Evolutionary conservation across 805 yeast genomes (phyloP).

Genomic region (Saccharomycopsis sp.): DNA sequence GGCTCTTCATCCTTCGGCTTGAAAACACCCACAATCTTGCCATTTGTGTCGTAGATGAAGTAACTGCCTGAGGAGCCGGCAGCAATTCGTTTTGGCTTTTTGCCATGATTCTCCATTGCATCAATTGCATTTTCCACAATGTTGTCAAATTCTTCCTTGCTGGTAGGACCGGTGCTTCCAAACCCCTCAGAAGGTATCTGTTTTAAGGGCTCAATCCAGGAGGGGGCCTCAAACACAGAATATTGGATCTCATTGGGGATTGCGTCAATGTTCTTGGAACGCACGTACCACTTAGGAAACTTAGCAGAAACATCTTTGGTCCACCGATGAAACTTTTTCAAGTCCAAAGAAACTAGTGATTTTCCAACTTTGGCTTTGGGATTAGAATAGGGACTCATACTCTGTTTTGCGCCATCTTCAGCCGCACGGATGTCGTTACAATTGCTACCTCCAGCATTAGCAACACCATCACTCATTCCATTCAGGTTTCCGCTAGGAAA

Average conservation of each 20-base stretch:
- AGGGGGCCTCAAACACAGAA: slow-evolving; percentile 44
- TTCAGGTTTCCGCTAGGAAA: neutral
- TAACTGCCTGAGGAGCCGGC: slow-evolving; percentile 70
- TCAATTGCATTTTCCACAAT: slow-evolving; percentile 38
- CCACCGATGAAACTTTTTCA: slow-evolving; percentile 22
- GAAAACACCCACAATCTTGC: slow-evolving; percentile 50
- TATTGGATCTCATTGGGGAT: slow-evolving; percentile 42
- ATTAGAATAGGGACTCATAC: neutral
- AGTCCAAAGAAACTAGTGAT: slow-evolving; percentile 4
- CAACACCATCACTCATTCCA: too few relatives aligned
- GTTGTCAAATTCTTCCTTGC: slow-evolving; percentile 30
- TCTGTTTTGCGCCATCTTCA: slow-evolving; percentile 15
- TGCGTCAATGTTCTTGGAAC: slow-evolving; percentile 18
- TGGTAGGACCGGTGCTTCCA: slow-evolving; percentile 26
- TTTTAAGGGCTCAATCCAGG: slow-evolving; percentile 26
- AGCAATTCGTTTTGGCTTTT: slow-evolving; percentile 47
- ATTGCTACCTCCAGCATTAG: too few relatives aligned
- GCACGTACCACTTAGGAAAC: slow-evolving; percentile 26
- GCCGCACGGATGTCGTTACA: slow-evolving; percentile 31
- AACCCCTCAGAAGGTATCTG: slow-evolving; percentile 27
- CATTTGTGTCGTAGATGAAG: slow-evolving; percentile 38
- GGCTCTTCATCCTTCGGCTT: slow-evolving; percentile 81
- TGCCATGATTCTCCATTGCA: slow-evolving; percentile 39
- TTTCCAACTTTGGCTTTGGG: slow-evolving; percentile 8
- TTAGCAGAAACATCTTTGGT: slow-evolving; percentile 21